Evolutionary conservation across 768 basidiomycete genomes (phyloP), one percentile per base, ranked within the genome.

Genomic region (Hemileccinum impolitum): DNA sequence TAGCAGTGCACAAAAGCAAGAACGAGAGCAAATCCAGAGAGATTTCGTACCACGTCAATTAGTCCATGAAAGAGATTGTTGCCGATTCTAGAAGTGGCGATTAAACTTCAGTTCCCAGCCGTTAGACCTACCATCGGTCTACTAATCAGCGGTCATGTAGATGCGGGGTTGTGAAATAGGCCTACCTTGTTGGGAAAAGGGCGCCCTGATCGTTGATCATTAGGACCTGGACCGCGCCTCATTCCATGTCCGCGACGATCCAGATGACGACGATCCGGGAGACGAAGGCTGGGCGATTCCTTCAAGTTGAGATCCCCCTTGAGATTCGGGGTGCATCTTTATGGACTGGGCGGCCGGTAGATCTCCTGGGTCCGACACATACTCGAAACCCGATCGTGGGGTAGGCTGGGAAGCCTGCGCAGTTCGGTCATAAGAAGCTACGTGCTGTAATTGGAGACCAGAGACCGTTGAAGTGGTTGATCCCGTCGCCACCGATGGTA

Each of bases 181-280:
- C 41, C 30, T 38, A 31, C 49, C 45, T 45, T 41, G 41, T 35
- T 43, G 13, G 28, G 36, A 45, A 39, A 42, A 30, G 39, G 13
- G 14, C 31, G 44, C 39, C 51, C 40, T 31, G 31, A 28, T 47
- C 47, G 35, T 35, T 23, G 40, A 32, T 60, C 47, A 38, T 43
- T 48, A 13, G 25, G 52, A 23, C 52, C 51, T 39, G n/a, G 47
- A 55, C 41, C 48, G 51, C 12, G 43, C 17, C 18, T 39, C 39
- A 6, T 50, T 50, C 52, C 56, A 59, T 25, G 54, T 57, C 18
- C 37, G 65, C 19, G 67, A 56, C 25, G 54, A 62, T 6, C 50
- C 52, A 5, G 60, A 64, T 2, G 64, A 55, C 1, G 48, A 32
- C n/a, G 54, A 53, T 18, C 40, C 52, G 3, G 55, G 48, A 13